Conservation (phyloP, 768 basidiomycete genomes). For the Kwoniella botswanensis region DNA sequence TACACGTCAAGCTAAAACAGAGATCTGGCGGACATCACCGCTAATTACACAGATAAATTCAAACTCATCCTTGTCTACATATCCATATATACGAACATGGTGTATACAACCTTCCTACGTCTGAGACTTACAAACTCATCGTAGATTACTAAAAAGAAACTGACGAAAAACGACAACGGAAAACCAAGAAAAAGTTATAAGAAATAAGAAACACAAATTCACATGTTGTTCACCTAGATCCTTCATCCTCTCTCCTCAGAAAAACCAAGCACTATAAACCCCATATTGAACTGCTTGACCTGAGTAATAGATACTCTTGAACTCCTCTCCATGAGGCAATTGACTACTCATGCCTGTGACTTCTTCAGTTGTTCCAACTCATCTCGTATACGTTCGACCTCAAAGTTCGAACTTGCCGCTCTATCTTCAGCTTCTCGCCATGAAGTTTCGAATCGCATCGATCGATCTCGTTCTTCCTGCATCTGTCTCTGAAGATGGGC, state of each 20-base stretch:
- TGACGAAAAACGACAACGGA: too few relatives aligned
- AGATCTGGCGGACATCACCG: not conserved
- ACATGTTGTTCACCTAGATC: too few relatives aligned
- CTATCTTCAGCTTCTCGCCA: constrained; percentile 54
- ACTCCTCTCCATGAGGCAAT: not conserved
- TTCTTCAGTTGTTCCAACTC: constrained; percentile 36
- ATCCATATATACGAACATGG: too few relatives aligned
- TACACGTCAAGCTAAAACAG: constrained; percentile 4
- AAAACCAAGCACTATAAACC: too few relatives aligned
- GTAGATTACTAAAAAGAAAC: too few relatives aligned
- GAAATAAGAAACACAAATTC: too few relatives aligned
- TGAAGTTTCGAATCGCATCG: constrained; percentile 38
- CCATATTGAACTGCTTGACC: too few relatives aligned
- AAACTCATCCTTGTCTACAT: not conserved
- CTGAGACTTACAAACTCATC: too few relatives aligned
- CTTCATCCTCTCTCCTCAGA: too few relatives aligned
- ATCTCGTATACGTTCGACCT: constrained; percentile 39
- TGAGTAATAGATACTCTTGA: too few relatives aligned
- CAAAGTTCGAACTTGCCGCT: constrained; percentile 45
- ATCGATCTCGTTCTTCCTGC: constrained; percentile 39
- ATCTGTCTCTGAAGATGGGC: constrained; percentile 23
- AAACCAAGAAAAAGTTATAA: too few relatives aligned
- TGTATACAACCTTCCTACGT: too few relatives aligned
- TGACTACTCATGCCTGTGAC: not conserved
- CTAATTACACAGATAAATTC: not conserved